Evolutionary conservation across 768 basidiomycete species (phyloP).

Genomic region (Trametes cubensis): DNA sequence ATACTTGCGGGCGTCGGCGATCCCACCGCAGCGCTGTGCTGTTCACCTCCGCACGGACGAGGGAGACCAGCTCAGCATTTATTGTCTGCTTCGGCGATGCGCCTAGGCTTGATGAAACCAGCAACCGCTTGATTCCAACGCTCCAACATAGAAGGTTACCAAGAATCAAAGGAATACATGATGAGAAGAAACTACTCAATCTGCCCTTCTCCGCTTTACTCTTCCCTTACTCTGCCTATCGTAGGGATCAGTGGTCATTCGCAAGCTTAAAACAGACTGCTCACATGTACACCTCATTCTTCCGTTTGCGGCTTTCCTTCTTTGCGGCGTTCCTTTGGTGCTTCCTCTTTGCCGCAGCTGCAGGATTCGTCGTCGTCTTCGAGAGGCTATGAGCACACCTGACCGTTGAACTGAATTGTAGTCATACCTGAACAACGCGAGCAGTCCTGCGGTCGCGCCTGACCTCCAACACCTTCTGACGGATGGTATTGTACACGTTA

Average conservation of each 20-base stretch:
- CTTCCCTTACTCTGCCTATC: conserved; percentile 14
- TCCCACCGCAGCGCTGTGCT: too few relatives aligned
- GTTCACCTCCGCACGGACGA: too few relatives aligned
- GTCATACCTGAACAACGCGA: conserved; percentile 46
- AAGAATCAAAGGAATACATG: neutral
- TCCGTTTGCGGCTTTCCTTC: conserved; percentile 86
- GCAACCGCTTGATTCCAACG: too few relatives aligned
- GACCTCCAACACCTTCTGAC: conserved; percentile 67
- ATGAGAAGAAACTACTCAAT: neutral
- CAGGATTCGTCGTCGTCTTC: conserved; percentile 70
- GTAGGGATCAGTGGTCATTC: neutral
- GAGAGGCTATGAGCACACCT: conserved; percentile 1
- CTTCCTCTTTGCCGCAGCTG: conserved; percentile 76
- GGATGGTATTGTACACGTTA: conserved; percentile 73
- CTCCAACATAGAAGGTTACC: neutral
- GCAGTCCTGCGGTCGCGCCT: conserved; percentile 71
- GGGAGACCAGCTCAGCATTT: too few relatives aligned
- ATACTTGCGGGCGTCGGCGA: too few relatives aligned
- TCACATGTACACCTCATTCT: conserved; percentile 61
- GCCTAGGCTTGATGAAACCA: too few relatives aligned
- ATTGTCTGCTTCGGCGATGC: too few relatives aligned
- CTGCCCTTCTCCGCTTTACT: conserved; percentile 16
- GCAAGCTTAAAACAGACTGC: conserved; percentile 32
- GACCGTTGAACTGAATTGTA: neutral
- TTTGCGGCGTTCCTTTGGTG: conserved; percentile 71